Base-by-base conservation (phyloP, 1,284 basidiomycete species). In the Apiotrichum brassicae region DNA sequence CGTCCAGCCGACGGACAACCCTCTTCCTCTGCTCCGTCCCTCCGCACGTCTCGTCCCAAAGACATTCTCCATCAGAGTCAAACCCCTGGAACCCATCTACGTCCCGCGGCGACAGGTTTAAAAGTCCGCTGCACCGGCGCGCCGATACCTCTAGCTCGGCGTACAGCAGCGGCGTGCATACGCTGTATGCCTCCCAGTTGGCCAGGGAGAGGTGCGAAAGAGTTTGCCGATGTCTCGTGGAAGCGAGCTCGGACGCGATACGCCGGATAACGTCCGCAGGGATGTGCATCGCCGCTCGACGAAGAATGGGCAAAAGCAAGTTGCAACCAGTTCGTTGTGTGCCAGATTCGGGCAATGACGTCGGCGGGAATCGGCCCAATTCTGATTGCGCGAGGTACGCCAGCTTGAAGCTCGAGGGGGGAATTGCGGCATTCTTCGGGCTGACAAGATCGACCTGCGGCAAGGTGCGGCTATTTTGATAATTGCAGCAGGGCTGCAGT, bases 91-190 rank as follows among this genome's bases (percentile, higher is more conserved):
- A 48, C 9, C 41, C 37, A 1, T 6, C 34, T 3, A 48, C 37
- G 11, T 48, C 43, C 12, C 16, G 24, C 12, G 22, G 19, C 1
- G 13, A 14, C 14, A 49, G 39, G 20, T 33, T 20, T 13, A 56
- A 42, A 6, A 49, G 4, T 4, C 30, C 33, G 6, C 24, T 3
- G 3, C 23, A 23, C 8, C 23, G n/a, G 4, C 35, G 33, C 13
- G 11, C 43, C 19, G 14, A 48, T 28, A 63, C 40, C 3, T 45
- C 43, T 2, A 65, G 28, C 8, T 46, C 20, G 3, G 46, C 20
- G 39, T 62, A 65, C 3, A 63, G 40, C 6, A 52, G 32, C 14
- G 62, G 62, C 13, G 49, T 41, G 26, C 57, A 34, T n/a, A 54
- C 57, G 14, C 43, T 37, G 50, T 61, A 61, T 5, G 54, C 43